Evolutionary conservation across 768 basidiomycete species (phyloP).

Genomic region (Lentinus tigrinus): DNA sequence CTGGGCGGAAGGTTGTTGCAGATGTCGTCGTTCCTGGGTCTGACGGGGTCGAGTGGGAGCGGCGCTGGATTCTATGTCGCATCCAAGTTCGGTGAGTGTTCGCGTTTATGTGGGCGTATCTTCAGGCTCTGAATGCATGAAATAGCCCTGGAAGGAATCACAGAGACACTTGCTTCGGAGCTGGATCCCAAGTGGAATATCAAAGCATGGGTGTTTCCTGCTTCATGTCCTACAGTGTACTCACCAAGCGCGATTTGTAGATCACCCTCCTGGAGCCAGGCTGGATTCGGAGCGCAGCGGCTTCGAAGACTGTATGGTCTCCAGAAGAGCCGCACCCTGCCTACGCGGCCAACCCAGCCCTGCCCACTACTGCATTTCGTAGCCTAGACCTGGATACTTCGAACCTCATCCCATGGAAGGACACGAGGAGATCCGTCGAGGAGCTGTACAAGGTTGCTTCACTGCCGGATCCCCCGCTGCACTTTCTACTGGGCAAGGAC

Average conservation of each 20-base stretch:
- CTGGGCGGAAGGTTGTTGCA: conserved; percentile 36
- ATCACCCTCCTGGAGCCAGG: conserved; percentile 22
- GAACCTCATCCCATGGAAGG: background rate
- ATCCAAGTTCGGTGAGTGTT: background rate
- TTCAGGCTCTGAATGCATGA: no score
- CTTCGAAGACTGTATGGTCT: background rate
- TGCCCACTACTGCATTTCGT: background rate
- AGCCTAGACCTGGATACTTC: no score
- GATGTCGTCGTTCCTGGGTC: background rate
- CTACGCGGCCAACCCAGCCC: background rate
- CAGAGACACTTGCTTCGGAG: conserved; percentile 28
- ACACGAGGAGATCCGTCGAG: background rate
- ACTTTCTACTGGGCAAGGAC: conserved; percentile 8
- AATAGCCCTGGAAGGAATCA: conserved; percentile 33
- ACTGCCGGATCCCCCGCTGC: conserved; percentile 5
- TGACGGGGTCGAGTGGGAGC: background rate
- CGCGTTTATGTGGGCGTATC: background rate
- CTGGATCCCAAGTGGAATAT: conserved; percentile 38
- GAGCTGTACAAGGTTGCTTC: background rate
- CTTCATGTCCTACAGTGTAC: no score
- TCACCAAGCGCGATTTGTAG: background rate
- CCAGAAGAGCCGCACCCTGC: background rate
- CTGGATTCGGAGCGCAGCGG: conserved; percentile 7
- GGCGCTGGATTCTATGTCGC: background rate
- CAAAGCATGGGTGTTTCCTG: conserved; percentile 23